Evolutionary conservation across 768 basidiomycete genomes (phyloP).

Genomic region (Boletus bicolor): DNA sequence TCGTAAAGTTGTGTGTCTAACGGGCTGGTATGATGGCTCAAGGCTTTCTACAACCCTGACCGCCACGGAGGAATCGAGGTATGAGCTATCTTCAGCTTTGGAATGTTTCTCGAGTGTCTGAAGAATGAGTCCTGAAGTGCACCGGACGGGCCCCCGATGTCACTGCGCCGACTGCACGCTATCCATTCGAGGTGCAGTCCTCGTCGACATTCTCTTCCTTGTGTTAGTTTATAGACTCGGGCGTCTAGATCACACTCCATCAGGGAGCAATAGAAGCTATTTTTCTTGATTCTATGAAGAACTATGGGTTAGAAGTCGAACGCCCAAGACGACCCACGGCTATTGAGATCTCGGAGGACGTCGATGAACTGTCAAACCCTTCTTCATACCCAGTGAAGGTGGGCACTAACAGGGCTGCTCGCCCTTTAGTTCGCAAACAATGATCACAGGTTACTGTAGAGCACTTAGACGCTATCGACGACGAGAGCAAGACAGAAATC

Average conservation of each 20-base stretch:
- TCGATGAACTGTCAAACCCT: constrained; percentile 34
- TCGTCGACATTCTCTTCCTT: background rate
- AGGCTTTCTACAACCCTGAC: constrained; percentile 77
- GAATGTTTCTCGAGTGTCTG: background rate
- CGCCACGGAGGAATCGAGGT: constrained; percentile 62
- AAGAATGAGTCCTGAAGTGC: constrained; percentile 38
- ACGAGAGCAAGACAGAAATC: constrained; percentile 30
- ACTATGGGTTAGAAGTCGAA: constrained; percentile 33
- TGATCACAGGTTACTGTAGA: constrained; percentile 22
- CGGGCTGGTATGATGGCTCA: background rate
- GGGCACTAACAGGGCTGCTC: background rate
- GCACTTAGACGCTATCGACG: constrained; percentile 24
- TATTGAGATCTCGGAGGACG: constrained; percentile 35
- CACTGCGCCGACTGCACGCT: constrained; percentile 59
- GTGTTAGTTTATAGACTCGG: background rate
- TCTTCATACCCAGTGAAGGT: constrained; percentile 34
- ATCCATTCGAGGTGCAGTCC: constrained; percentile 61
- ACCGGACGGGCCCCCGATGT: constrained; percentile 63
- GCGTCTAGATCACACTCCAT: constrained; percentile 33
- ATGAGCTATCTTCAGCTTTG: background rate
- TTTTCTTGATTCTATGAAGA: constrained; percentile 40
- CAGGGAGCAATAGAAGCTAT: constrained; percentile 43
- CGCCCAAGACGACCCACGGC: constrained; percentile 32
- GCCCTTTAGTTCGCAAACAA: background rate
- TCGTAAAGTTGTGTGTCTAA: background rate